These are phyloP conservation scores for Ustilago curta DNA, from an alignment of 1,284 basidiomycete genomes.

Conservation along the genomic window DNA sequence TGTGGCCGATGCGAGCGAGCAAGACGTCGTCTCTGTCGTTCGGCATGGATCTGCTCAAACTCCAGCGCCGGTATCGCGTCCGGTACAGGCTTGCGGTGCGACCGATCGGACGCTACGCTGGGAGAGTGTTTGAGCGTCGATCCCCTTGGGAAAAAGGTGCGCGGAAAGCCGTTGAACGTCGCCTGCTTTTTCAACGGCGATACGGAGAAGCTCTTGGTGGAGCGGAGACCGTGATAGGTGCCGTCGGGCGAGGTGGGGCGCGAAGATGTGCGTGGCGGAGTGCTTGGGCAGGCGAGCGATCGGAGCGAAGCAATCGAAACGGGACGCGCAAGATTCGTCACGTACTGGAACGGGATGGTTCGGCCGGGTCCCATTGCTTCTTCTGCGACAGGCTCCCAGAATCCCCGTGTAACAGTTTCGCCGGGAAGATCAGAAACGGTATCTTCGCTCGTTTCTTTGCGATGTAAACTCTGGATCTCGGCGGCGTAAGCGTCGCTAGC, in stretches of 20 bases:
- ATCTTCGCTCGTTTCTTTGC: constrained; percentile 25
- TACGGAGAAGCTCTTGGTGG: constrained; percentile 27
- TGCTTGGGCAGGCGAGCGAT: constrained; percentile 33
- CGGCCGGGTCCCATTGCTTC: constrained; percentile 7
- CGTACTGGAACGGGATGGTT: constrained; percentile 36
- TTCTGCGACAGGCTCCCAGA: constrained; percentile 16
- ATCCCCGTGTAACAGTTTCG: neutral
- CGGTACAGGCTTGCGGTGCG: constrained; percentile 19
- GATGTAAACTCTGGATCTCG: constrained; percentile 12
- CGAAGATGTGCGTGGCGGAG: constrained; percentile 38
- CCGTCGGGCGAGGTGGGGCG: constrained; percentile 25
- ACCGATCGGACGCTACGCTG: constrained; percentile 7
- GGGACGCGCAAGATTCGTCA: constrained; percentile 37
- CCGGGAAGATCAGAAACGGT: constrained; percentile 20
- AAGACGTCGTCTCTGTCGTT: constrained; percentile 3
- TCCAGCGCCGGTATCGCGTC: constrained; percentile 26
- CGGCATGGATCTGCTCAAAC: constrained; percentile 19
- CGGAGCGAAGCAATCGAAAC: constrained; percentile 41
- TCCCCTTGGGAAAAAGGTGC: constrained; percentile 18
- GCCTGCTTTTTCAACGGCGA: constrained; percentile 28
- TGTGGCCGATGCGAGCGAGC: neutral
- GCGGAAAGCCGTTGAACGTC: constrained; percentile 41
- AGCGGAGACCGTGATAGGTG: constrained; percentile 18
- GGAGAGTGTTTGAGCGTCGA: constrained; percentile 25
- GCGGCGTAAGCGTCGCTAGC: constrained; percentile 16